Conservation (phyloP, 1,284 basidiomycete species). For the Leccinum variabile region DNA sequence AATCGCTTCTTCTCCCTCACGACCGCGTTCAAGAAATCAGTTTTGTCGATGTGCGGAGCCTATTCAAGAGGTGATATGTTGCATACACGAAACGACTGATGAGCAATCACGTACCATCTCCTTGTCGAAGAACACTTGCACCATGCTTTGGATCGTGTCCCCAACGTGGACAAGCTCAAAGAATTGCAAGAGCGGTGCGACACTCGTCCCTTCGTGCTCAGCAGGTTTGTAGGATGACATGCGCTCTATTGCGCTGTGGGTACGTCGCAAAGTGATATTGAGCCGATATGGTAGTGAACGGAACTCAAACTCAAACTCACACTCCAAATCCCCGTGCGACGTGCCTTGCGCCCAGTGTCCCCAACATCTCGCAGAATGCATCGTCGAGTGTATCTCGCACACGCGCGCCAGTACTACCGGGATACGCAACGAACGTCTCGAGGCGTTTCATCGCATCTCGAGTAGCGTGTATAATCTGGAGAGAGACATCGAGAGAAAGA, state of each 20-base stretch:
- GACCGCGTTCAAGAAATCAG: conserved; percentile 91
- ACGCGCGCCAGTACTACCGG: conserved; percentile 76
- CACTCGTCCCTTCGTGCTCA: conserved; percentile 77
- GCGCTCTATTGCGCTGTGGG: conserved; percentile 70
- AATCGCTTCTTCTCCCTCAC: conserved; percentile 97
- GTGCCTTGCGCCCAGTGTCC: conserved; percentile 78
- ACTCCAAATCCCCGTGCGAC: conserved; percentile 81
- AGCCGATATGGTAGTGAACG: background rate
- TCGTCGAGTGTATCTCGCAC: conserved; percentile 92
- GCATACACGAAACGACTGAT: background rate
- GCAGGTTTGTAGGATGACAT: conserved; percentile 88
- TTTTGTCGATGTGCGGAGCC: conserved; percentile 85
- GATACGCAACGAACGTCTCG: conserved; percentile 87
- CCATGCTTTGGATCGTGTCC: conserved; percentile 96
- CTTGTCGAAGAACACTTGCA: conserved; percentile 97
- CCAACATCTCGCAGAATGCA: conserved; percentile 83
- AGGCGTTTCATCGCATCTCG: conserved; percentile 90
- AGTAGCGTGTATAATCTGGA: conserved; percentile 91
- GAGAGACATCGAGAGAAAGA: conserved; percentile 87
- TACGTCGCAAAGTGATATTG: background rate
- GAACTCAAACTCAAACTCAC: conserved; percentile 44
- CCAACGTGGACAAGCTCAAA: conserved; percentile 97
- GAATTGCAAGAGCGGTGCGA: conserved; percentile 93
- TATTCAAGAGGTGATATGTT: conserved; percentile 31
- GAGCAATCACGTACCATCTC: conserved; percentile 62